Base-by-base conservation (phyloP, 345 rosid species). In the Pistacia vera region DNA sequence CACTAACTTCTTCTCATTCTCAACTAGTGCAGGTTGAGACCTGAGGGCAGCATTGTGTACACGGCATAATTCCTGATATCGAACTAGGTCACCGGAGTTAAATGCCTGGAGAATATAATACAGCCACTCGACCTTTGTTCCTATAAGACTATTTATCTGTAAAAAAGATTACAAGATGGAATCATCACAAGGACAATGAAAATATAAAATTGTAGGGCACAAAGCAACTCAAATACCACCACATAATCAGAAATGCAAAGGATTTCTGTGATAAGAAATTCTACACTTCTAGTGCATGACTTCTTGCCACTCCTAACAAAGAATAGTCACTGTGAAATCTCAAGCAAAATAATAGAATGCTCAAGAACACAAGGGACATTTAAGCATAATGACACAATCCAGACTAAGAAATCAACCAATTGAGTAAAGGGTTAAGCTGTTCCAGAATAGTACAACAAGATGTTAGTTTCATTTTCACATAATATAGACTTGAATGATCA, bases 21-120 rank as follows among this genome's bases (percentile, higher is more conserved):
- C 97, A 80, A 97, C 98, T 46, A 97, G 83, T 55, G 98, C 99
- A 61, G 98, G 98, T 74, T 97, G 99, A 67, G 98, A 90, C 69
- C 85, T 89, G 74, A 92, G 84, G 77, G 97, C 83, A 75, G 92
- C 90, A 44, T 87, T 78, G 85, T 97, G 98, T 74, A 94, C 98
- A 18, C 72, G 94, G 72, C 97, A 92, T 75, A 97, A 74, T 79
- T 97, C 93, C 84, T 88, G 95, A 81, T 97, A 97, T 58, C 92
- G 89, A 79, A 85, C 86, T 80, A 97, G 86, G 83, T 92, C 94
- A 61, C 99, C 99, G 30, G 89, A 68, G 78, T 97, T 97, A 72
- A 97, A 97, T 63, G 98, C 96, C 80, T 97, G 89, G 71, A 97
- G 96, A 76, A 97, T 92, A 84, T 89, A 89, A 91, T 94, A 92